These are phyloP conservation scores for Beverwykella pulmonaria DNA, from an alignment of 495 filamentous ascomycete genomes.

Conservation along the genomic window DNA sequence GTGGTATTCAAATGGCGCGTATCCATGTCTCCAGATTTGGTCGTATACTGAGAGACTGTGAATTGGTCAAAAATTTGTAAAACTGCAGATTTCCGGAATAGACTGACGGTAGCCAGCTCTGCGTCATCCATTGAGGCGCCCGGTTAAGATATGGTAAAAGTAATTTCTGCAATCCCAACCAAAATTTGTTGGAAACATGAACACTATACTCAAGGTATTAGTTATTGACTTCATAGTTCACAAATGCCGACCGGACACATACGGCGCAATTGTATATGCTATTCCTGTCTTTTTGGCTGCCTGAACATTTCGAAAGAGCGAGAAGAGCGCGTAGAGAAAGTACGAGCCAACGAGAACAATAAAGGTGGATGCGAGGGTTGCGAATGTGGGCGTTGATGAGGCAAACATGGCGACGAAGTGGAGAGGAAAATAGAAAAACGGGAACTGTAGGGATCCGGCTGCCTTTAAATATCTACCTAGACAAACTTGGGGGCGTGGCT, in stretches of 20 bases:
- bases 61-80: no score
- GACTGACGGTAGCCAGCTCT: background rate
- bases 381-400: no score
- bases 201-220: background rate
- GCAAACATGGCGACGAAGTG: no score
- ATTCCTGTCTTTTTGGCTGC: background rate
- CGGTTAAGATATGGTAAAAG: background rate
- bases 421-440: no score
- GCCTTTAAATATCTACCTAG: no score
- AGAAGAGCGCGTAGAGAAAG: background rate
- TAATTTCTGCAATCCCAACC: background rate
- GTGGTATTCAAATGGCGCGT: background rate
- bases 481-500: no score
- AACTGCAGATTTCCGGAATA: no score
- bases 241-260: background rate
- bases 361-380: no score
- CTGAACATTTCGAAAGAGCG: background rate
- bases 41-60: background rate
- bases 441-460: no score
- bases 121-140: background rate
- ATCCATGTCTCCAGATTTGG: background rate
- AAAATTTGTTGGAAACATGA: background rate
- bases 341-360: background rate
- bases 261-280: background rate
- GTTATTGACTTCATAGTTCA: no score